phyloP scores from a whole-genome alignment of 2,329 filamentous ascomycete genomes.

The Sphaerulina musiva region DNA sequence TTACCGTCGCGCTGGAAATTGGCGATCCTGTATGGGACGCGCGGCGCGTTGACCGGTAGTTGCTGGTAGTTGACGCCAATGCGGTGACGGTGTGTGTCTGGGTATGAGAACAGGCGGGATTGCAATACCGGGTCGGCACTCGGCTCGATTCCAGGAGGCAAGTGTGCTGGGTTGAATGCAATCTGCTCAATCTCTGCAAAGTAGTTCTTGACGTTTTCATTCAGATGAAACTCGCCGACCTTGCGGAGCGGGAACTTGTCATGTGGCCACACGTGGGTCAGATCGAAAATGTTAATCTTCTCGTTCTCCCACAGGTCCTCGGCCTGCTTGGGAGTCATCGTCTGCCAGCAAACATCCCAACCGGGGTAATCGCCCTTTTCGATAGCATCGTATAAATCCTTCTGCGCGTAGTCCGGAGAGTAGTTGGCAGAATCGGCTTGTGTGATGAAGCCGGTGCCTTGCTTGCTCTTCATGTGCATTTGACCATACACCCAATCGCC shows the following conservation, averaged over 20 bases:
- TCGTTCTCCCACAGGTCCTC: slow-evolving; percentile 49
- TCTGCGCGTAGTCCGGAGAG: slow-evolving; percentile 48
- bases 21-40: slow-evolving; percentile 51
- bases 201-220: slow-evolving; percentile 54
- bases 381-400: slow-evolving; percentile 48
- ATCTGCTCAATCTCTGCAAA: slow-evolving; percentile 64
- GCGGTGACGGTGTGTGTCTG: slow-evolving; percentile 56
- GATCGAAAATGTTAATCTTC: slow-evolving; percentile 50
- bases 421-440: slow-evolving; percentile 47
- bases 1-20: slow-evolving; percentile 67
- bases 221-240: slow-evolving; percentile 48
- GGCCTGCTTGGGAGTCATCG: slow-evolving; percentile 48
- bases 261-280: slow-evolving; percentile 52
- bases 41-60: slow-evolving; percentile 48
- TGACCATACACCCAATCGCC: slow-evolving; percentile 50
- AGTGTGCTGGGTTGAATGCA: slow-evolving; percentile 61
- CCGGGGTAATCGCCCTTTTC: slow-evolving; percentile 48
- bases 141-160: slow-evolving; percentile 61
- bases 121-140: slow-evolving; percentile 65
- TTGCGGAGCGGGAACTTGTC: slow-evolving; percentile 48
- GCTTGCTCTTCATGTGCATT: slow-evolving; percentile 49
- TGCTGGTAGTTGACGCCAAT: slow-evolving; percentile 55
- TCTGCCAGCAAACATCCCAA: slow-evolving; percentile 48
- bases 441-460: slow-evolving; percentile 48
- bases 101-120: slow-evolving; percentile 64